Percentiles rank a stretch among this genome's conserved stretches.
These are phyloP conservation scores for Aspergillus luchuensis DNA, from an alignment of 2,329 filamentous ascomycete species.

Conservation along the genomic window DNA sequence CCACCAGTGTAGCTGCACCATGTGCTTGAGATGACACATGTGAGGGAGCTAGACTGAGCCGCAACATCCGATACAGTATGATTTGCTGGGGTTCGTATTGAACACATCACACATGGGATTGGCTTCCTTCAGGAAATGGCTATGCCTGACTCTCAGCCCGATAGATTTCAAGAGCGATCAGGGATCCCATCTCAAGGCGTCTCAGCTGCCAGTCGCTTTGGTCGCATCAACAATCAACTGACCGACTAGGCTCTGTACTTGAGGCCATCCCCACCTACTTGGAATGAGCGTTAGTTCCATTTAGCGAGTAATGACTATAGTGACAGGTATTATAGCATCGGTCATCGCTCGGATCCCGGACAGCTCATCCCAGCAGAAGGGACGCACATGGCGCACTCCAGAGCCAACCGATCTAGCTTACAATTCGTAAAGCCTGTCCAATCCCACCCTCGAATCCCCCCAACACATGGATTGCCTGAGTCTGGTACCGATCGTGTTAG, in stretches of 20 bases:
- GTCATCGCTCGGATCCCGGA: neutral
- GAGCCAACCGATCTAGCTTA: neutral
- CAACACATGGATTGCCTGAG: conserved; percentile 4
- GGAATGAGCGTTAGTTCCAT: neutral
- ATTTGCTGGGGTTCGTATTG: neutral
- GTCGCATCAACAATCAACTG: neutral
- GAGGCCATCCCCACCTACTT: neutral
- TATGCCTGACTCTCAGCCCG: neutral
- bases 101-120: neutral
- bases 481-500: neutral
- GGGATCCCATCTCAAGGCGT: neutral
- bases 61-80: neutral
- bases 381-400: neutral
- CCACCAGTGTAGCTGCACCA: neutral
- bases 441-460: neutral
- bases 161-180: neutral
- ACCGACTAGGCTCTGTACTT: neutral
- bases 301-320: neutral
- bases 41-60: neutral
- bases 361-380: neutral
- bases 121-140: neutral
- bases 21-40: neutral
- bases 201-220: neutral
- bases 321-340: neutral
- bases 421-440: neutral